Base-by-base conservation (phyloP, 441 rosid genomes). In the Codiaeum variegatum region DNA sequence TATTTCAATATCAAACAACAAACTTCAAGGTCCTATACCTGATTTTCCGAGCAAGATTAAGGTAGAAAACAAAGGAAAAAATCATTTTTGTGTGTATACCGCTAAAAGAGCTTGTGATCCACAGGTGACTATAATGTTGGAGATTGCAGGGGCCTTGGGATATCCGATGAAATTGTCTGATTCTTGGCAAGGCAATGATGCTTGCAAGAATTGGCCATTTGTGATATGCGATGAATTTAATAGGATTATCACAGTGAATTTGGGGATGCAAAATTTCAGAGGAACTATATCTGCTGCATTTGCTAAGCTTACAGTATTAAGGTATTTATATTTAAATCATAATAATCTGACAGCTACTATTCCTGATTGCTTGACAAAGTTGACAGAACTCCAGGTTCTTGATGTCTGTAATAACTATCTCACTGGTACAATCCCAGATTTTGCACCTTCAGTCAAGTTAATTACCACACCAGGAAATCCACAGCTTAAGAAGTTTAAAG, bases 341-440 rank as follows among this genome's bases (percentile, higher is more conserved):
- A 58, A 58, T 15, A 58, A 26, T 26, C 18, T 28, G 19, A 26
- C 7, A 0, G 19, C 4, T 26, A 11, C 34, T 1, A 26, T 92
- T 36, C 97, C 96, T 1, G 82, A 72, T 9, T 74, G 77, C 66
- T 67, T 91, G 82, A 84, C 89, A 11, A 82, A 44, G 42, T 70
- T 91, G 85, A 8, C 86, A 26, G 74, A 69, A 46, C 74, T 91
- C 61, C 79, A 75, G 79, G 34, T 66, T 42, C 78, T 91, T 63
- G 87, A 91, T 76, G 88, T 91, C 11, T 81, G 92, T 0, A 84
- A 86, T 66, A 91, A 91, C 74, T 84, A 91, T 78, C 87, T 91
- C 0, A 55, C 60, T 8, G 60, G 60, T 7, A 55, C 3, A 55
- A 8, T 55, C 60, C 60, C 60, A 9, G 60, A 8, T 23, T 55